Evolutionary conservation across 2,329 filamentous ascomycete species (phyloP).

Genomic region (Alternaria arborescens): DNA sequence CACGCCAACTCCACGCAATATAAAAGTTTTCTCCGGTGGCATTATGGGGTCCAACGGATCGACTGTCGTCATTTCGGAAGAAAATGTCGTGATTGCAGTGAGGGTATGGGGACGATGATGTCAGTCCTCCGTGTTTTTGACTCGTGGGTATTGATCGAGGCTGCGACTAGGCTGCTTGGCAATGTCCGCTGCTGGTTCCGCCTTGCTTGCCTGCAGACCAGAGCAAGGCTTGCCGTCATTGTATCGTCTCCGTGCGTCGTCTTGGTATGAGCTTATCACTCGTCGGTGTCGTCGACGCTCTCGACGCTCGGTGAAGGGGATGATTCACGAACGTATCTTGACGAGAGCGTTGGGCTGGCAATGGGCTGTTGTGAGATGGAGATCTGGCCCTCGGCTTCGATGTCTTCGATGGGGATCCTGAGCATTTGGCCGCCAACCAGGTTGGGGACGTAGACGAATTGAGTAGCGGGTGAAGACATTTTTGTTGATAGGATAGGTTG

Average conservation of each 20-base stretch:
- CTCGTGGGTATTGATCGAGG: neutral
- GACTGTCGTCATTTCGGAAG: slow-evolving; percentile 1
- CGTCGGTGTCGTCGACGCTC: slow-evolving; percentile 38
- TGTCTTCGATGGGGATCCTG: slow-evolving; percentile 43
- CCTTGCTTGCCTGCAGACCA: slow-evolving; percentile 2
- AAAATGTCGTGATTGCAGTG: neutral
- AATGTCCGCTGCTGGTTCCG: slow-evolving; percentile 1
- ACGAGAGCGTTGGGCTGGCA: slow-evolving; percentile 20
- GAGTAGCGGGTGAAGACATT: slow-evolving; percentile 41
- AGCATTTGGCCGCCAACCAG: slow-evolving; percentile 50
- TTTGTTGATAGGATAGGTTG: slow-evolving; percentile 17
- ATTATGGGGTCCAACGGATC: slow-evolving; percentile 1
- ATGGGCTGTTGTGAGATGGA: slow-evolving; percentile 26
- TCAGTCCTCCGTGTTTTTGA: slow-evolving; percentile 1
- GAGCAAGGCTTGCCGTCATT: slow-evolving; percentile 8
- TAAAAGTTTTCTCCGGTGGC: slow-evolving; percentile 3
- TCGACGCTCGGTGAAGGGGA: slow-evolving; percentile 41
- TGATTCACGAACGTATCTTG: slow-evolving; percentile 30
- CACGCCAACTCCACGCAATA: neutral
- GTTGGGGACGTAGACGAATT: slow-evolving; percentile 53
- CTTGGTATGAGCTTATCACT: slow-evolving; percentile 23
- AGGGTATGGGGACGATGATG: slow-evolving; percentile 1
- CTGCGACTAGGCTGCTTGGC: slow-evolving; percentile 4
- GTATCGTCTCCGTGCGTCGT: neutral
- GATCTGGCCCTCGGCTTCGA: slow-evolving; percentile 30